Conservation (phyloP, 2,329 filamentous ascomycete genomes). For the Diaporthe caulivora region DNA sequence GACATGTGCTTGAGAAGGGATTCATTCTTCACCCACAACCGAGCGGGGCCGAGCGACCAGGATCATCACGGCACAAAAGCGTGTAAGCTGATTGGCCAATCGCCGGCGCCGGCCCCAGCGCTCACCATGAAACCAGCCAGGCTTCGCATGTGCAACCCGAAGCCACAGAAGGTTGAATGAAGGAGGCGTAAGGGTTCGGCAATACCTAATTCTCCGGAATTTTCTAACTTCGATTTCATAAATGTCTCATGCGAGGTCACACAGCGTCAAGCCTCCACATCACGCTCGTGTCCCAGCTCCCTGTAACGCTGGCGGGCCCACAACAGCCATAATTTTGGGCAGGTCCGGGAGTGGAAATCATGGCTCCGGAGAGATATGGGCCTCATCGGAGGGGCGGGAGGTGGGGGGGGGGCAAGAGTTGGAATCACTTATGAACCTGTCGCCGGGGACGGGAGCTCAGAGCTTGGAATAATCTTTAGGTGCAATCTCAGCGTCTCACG, state of each 20-base stretch:
- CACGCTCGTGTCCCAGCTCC: background rate
- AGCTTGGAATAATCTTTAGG: background rate
- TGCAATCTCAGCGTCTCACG: background rate
- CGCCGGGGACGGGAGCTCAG: no score
- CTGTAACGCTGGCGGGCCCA: background rate
- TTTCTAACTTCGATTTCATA: background rate
- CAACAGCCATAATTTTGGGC: background rate
- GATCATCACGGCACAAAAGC: constrained; percentile 7
- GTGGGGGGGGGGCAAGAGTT: background rate
- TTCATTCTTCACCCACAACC: background rate
- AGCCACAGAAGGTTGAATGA: background rate
- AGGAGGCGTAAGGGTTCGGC: background rate
- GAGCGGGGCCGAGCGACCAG: background rate
- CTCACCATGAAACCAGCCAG: background rate
- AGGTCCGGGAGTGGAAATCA: background rate
- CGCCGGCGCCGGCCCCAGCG: no score
- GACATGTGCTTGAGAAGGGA: background rate
- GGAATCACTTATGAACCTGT: background rate
- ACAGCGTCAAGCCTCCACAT: background rate
- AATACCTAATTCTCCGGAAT: no score
- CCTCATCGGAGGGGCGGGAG: no score
- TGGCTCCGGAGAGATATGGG: no score
- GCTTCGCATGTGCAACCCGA: background rate
- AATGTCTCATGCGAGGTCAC: background rate
- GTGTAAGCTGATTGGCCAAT: constrained; percentile 27